Evolutionary conservation across 306 rosid genomes (phyloP), one percentile per base, ranked within the genome.

Genomic region (Cicer bijugum): DNA sequence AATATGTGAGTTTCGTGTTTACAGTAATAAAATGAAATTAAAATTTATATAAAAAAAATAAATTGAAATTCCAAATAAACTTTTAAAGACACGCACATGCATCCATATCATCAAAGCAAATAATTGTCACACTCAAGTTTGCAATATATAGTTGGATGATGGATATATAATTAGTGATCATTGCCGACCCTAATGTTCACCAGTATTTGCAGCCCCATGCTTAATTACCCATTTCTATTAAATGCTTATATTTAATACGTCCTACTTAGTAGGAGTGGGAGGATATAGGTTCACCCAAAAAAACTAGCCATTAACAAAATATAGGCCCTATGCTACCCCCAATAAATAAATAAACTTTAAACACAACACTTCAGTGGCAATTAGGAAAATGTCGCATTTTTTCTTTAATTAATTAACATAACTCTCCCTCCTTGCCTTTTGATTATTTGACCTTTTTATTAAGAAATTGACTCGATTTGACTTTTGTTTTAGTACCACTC

Each of bases 351-450:
- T 19, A n/a, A n/a, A 23, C 33, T 23, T 23, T 23, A 23, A 12
- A 37, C 51, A 47, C 43, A 12, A 37, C 51, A 47, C 43, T 46
- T 35, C 7, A 8, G 63, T 35, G 10, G 77, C 64, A 33, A 28
- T 63, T 60, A 65, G 57, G 47, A 69, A 71, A 78, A 69, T n/a
- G 74, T 69, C 71, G 16, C 74, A 15, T 60, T 67, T 68, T 37
- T 68, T 82, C 51, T 51, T 47, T 33, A 43, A 61, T 42, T 50
- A 39, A 61, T 42, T 50, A 39, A 44, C 33, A 12, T 35, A 60
- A 4, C 39, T 56, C 38, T 23, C 9, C 6, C 20, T 23, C 12
- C 6, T 10, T 71, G 17, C 66, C n/a, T 55, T 72, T 72, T 9
- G 12, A 35, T 11, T n/a, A 39, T 19, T 48, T 39, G 61, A 28